Base-by-base conservation (phyloP, 352 stramenopile species). In the Achlya hypogyna region DNA sequence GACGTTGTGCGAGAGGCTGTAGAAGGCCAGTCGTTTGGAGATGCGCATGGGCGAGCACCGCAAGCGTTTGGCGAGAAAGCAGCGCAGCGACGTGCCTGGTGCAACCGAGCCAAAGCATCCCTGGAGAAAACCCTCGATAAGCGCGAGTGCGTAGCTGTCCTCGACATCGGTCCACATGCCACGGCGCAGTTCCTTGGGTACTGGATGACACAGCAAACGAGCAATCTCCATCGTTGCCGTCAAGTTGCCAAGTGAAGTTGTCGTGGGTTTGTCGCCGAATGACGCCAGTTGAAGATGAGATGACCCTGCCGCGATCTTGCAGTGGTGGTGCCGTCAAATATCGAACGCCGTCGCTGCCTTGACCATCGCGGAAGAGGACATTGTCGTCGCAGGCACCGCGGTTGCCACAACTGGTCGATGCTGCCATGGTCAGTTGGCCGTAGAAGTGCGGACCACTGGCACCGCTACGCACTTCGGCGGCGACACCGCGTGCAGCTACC, bases 1-100 rank as follows among this genome's bases (percentile, higher is more conserved):
- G 6, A 56, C 8, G 31, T 56, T 12, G 12, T 56, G 2, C 1
- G 49, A 56, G 8, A 56, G 25, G 31, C 49, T 56, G 49, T 56
- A 56, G 31, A 56, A 56, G 12, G 86, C 84, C 60, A 94, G 96
- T 70, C 97, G 97, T 75, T 98, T 98, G 4, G 90, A 97, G 59
- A 98, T 97, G 8, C 92, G 72, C 91, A 97, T 97, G 4, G 91
- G 89, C 75, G 97, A 89, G 71, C 92, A 98, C 54, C 88, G 82
- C 8, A 98, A 65, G 51, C 89, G 92, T 49, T 97, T 75, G 10
- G 92, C 87, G 1, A 98, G 72, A 70, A 94, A 97, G 5, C 78
- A 79, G 32, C 92, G 74, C 20, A 97, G 73, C 5, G 89, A 97
- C 43, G 81, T 87, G 22, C 89, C 89, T 32, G 93, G 78, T 3